Base-by-base conservation (phyloP, 2,329 filamentous ascomycete genomes). In the Fusarium secorum region DNA sequence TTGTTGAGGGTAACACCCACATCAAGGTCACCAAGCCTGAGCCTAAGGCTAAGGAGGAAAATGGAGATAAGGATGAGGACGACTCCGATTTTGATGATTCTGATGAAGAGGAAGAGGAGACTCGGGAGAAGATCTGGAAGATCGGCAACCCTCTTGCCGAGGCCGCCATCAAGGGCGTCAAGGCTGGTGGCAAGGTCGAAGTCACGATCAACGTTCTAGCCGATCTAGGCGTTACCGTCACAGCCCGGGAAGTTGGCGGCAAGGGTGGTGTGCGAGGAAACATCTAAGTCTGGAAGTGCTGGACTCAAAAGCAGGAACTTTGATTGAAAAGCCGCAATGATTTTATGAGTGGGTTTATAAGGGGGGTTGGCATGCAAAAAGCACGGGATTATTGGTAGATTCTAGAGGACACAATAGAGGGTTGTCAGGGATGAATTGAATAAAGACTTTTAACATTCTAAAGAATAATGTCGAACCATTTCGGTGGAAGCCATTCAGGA, bases 1-100 rank as follows among this genome's bases (percentile, higher is more conserved):
- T 99, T 59, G 93, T 91, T 72, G 96, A 99, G 85, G 96, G 94
- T 74, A 88, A 88, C 75, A 91, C 93, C 44, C 92, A 97, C 81
- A 98, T 98, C 86, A 97, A 97, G 83, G 90, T 97, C 76, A 95
- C 93, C 70, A 94, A 96, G 85, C 90, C 93, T 38, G 93, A 95
- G 83, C 89, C 91, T 68, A 94, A 94, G 86, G 74, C 89, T 65
- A 91, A 92, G 83, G 75, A 91, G 75, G 68, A 72, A 55, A 88
- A 91, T 55, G 88, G 92, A 39, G 92, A 94, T 63, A 66, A 71
- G 53, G 88, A 91, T 56, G 88, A 93, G 45, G 92, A 94, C 33
- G 87, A 88, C 68, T 84, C 85, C 24, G 85, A 86, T 49, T 87
- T 83, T 58, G 87, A 86, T 42, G 88, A 89, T 49, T 86, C 87